Base-by-base conservation (phyloP, 129 eudicot species). In the Daucus carota region DNA sequence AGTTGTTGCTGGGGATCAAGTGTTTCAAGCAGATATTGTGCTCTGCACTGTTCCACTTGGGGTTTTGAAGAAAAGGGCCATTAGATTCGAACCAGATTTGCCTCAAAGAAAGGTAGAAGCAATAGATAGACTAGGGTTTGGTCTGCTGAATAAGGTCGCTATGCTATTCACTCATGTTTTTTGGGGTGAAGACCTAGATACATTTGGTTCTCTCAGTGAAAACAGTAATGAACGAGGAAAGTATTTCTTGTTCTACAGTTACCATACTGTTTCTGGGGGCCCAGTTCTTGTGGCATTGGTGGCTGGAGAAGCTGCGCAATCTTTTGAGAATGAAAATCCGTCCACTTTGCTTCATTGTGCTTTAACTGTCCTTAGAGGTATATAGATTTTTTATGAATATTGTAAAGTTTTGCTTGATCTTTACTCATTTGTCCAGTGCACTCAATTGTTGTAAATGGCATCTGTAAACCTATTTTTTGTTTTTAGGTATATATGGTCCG, bases 141-240 rank as follows among this genome's bases (percentile, higher is more conserved):
- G 98, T 79, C 86, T 93, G 86, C 86, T 93, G 79, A 93, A 93
- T 80, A 93, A 90, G 88, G 93, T 84, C 72, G 92, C 90, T 26
- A 93, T 93, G 96, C 85, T 93, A 48, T 93, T 93, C 34, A 88
- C 93, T 6, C 26, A 60, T 76, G 89, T 88, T 28, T 93, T 93
- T 80, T 93, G 98, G 98, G 97, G 97, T 41, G 98, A 93, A 48
- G 98, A 93, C 79, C 81, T 93, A 71, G 98, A 93, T 83, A 93
- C 98, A 26, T 90, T 93, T 80, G 98, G 97, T 45, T 85, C 88
- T 72, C 93, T 90, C 41, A 86, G 84, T 40, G 86, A 83, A 75
- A 74, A 82, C 42, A 86, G 87, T 78, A 80, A 69, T 67, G 73
- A 52, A 33, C 82, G 98, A 22, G 98, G 98, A 28, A 92, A 90